These are phyloP conservation scores for Canavalia gladiata DNA, from an alignment of 306 rosid genomes.

Conservation along the genomic window DNA sequence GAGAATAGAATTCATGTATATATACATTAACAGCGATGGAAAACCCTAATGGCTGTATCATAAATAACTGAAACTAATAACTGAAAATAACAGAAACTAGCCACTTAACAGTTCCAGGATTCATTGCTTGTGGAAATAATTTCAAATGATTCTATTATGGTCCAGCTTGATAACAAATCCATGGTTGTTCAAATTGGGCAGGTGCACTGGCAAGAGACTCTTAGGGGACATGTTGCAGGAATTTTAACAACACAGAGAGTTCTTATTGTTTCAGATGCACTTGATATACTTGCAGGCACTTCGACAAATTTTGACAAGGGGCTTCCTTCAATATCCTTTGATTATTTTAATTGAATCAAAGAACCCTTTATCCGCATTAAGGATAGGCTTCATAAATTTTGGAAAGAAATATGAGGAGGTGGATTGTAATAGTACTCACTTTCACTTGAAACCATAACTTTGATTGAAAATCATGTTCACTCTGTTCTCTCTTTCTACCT, in stretches of 20 bases:
- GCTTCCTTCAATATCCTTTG: conserved; percentile 95
- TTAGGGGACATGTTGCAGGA: conserved; percentile 94
- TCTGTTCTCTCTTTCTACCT: conserved; percentile 38
- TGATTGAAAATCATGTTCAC: conserved; percentile 18
- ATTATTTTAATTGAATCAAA: conserved; percentile 19
- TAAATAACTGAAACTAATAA: too few species aligned
- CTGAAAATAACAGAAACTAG: too few species aligned
- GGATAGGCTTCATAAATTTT: conserved; percentile 36
- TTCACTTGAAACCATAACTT: conserved; percentile 34
- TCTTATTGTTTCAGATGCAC: conserved; percentile 86
- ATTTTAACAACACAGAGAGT: conserved; percentile 87
- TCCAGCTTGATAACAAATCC: conserved; percentile 40
- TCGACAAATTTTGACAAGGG: conserved; percentile 88
- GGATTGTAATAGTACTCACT: conserved; percentile 31
- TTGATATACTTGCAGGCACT: conserved; percentile 86
- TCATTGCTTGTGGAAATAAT: conserved; percentile 34
- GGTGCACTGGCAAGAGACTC: conserved; percentile 99
- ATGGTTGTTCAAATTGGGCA: conserved; percentile 53
- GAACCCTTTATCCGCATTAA: conserved; percentile 40
- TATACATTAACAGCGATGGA: too few species aligned
- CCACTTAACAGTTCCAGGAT: conserved; percentile 4
- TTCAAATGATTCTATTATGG: conserved; percentile 29
- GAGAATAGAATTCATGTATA: too few species aligned
- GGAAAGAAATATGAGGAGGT: conserved; percentile 30
- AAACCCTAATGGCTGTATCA: too few species aligned